Conservation (phyloP, 345 rosid species). For the Nephelium lappaceum region DNA sequence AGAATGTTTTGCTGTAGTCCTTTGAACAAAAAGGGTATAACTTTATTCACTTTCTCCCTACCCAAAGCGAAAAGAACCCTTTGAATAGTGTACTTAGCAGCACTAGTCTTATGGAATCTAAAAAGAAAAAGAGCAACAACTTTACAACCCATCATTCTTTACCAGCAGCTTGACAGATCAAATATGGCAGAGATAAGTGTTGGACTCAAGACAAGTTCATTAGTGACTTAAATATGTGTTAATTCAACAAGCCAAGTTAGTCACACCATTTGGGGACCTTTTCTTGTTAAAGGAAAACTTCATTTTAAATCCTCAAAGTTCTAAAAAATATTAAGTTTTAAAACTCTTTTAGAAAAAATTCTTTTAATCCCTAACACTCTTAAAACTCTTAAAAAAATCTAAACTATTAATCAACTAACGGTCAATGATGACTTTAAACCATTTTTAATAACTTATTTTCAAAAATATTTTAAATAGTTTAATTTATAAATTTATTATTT, state of each 20-base stretch:
- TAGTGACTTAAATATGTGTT: background rate
- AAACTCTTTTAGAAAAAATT: too few relatives aligned
- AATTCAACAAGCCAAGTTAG: background rate
- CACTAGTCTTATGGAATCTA: conserved; percentile 15
- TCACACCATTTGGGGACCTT: too few relatives aligned
- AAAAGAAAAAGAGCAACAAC: conserved; percentile 19
- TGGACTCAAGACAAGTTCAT: background rate
- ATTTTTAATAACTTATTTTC: too few relatives aligned
- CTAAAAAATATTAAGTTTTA: too few relatives aligned
- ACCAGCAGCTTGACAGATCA: background rate
- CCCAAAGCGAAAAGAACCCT: conserved; percentile 24
- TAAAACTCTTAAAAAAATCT: too few relatives aligned
- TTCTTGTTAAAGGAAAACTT: too few relatives aligned
- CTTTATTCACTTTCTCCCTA: conserved; percentile 27
- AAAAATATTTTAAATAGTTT: too few relatives aligned
- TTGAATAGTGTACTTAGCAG: conserved; percentile 20
- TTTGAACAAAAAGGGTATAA: conserved; percentile 12
- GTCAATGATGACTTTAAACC: too few relatives aligned
- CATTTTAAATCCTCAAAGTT: too few relatives aligned
- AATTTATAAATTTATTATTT: too few relatives aligned
- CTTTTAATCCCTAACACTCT: too few relatives aligned
- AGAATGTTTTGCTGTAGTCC: conserved; percentile 6
- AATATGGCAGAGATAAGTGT: background rate
- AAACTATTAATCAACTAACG: too few relatives aligned
- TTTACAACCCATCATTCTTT: conserved; percentile 25